Evolutionary conservation across 345 rosid genomes (phyloP).

Genomic region (Zanthoxylum bungeanum): DNA sequence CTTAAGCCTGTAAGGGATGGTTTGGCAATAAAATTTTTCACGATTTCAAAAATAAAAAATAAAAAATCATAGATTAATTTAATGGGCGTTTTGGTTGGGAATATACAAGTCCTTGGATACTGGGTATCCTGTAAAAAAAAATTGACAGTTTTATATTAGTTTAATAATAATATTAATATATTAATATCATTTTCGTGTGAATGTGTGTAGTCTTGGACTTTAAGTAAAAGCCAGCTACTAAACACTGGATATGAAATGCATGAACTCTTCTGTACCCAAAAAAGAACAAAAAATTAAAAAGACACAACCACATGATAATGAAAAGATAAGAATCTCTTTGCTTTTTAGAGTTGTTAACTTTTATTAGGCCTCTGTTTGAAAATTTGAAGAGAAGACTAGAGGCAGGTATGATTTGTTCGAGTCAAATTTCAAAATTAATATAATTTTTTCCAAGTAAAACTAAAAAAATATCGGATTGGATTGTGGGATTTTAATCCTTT

Average conservation of each 20-base stretch:
- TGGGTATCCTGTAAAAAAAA: neutral
- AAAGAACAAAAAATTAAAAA: too few relatives aligned
- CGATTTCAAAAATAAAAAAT: too few relatives aligned
- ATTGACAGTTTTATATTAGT: neutral
- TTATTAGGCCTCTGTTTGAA: too few relatives aligned
- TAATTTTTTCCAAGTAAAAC: too few relatives aligned
- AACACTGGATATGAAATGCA: neutral
- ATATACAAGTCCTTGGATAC: conserved; percentile 1
- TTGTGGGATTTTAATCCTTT: too few relatives aligned
- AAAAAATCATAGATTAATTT: neutral
- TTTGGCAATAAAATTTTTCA: too few relatives aligned
- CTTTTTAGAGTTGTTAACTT: neutral
- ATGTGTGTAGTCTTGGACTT: neutral
- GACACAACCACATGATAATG: too few relatives aligned
- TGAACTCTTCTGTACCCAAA: neutral
- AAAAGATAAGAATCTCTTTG: neutral
- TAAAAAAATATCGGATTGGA: too few relatives aligned
- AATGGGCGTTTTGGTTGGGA: neutral
- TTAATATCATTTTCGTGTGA: neutral
- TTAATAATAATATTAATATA: neutral
- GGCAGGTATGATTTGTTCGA: too few relatives aligned
- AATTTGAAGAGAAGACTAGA: too few relatives aligned
- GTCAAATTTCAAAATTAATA: too few relatives aligned
- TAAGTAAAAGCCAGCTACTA: neutral
- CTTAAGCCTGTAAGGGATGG: too few relatives aligned